Evolutionary conservation across 352 stramenopile genomes (phyloP), one percentile per base, ranked within the genome.

Genomic region (Globisporangium irregulare): DNA sequence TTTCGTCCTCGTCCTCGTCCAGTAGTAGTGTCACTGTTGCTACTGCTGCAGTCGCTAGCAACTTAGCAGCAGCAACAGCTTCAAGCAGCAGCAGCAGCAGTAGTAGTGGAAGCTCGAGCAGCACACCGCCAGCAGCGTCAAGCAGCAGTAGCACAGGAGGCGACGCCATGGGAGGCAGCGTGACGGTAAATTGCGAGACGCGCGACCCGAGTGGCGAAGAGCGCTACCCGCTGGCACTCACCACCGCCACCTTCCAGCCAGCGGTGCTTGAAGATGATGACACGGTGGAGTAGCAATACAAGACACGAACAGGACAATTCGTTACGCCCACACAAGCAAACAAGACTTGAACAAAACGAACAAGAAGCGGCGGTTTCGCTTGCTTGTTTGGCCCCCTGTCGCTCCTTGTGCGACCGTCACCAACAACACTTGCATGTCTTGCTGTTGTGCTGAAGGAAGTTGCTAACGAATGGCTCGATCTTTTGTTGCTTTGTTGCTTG

Each of bases 151-250:
- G 48, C 18, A 36, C 25, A 10, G 56, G 65, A 18, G 55, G n/a
- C 15, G 48, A 20, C 3, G 9, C 32, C 27, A 59, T 34, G 27
- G 14, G 25, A 1, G 14, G 25, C 2, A 70, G 41, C 50, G 27
- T 22, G 34, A 71, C 55, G 3, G 64, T 78, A 25, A 61, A 72
- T 48, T 80, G 71, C 55, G 64, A 70, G 50, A 71, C 62, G 43
- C 63, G 64, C 18, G 72, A 81, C 48, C 69, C 72, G 20, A 71
- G 62, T 29, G 74, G 74, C 51, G 69, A 76, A 24, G 59, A 46
- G 24, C 64, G 74, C 29, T 77, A 79, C 64, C 74, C 72, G 32
- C 53, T 81, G 9, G 66, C 48, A 2, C 71, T 71, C 68, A 73
- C 64, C 53, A 73, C 66, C 22, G 41, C 43, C 54, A 56, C 25